phyloP scores from a whole-genome alignment of 78 protist genomes.

The Dictyostelium citrinum region DNA sequence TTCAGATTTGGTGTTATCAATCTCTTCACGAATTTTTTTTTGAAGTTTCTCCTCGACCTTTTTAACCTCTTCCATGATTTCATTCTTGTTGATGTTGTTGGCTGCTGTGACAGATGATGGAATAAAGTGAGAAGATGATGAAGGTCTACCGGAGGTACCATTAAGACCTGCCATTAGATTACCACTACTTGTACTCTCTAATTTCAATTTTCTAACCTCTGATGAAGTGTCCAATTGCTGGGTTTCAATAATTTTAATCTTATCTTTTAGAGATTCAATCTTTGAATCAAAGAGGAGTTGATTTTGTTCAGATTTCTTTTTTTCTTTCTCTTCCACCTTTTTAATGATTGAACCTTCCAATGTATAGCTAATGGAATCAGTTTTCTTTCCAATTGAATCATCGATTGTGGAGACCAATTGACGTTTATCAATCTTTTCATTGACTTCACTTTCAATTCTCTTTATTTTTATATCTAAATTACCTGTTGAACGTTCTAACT shows the following conservation, averaged over 20 bases:
- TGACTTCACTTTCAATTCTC: slow-evolving; percentile 1
- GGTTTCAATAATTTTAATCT: slow-evolving; percentile 47
- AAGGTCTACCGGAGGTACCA: not conserved
- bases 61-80: slow-evolving; percentile 54
- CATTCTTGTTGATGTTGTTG: slow-evolving; percentile 14
- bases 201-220: slow-evolving; percentile 50
- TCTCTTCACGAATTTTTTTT: not conserved
- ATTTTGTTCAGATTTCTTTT: slow-evolving; percentile 4
- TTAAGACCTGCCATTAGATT: not conserved
- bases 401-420: slow-evolving; percentile 5
- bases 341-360: slow-evolving; percentile 10
- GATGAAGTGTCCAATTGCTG: slow-evolving; percentile 15
- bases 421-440: slow-evolving; percentile 16
- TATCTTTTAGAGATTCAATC: slow-evolving; percentile 28
- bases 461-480: slow-evolving; percentile 6
- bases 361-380: not conserved
- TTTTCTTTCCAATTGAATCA: not conserved
- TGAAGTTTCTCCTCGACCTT: slow-evolving; percentile 38
- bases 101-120: not conserved
- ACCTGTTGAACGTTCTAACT: slow-evolving; percentile 3
- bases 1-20: not conserved
- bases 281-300: slow-evolving; percentile 12
- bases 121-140: not conserved
- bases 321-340: slow-evolving; percentile 28
- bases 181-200: not conserved